Conservation (phyloP, 352 stramenopile species). For the Phytopythium mirpurense region DNA sequence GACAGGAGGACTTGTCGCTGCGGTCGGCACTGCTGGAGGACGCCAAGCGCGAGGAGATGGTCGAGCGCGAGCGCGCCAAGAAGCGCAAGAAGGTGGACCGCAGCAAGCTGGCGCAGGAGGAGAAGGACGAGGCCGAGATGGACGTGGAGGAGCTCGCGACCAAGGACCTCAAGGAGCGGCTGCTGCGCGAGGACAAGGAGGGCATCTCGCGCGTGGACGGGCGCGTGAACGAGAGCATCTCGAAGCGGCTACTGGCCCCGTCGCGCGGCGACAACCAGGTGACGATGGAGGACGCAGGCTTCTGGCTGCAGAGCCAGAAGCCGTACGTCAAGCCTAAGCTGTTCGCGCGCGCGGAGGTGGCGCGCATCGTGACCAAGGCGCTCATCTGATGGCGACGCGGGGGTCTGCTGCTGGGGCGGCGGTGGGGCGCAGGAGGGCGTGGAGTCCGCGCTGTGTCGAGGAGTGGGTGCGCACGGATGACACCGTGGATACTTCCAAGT, state of each 20-base stretch:
- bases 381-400: constrained; percentile 28
- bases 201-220: constrained; percentile 66
- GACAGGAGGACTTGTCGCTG: constrained; percentile 59
- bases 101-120: constrained; percentile 69
- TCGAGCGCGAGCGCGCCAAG: constrained; percentile 75
- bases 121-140: constrained; percentile 84
- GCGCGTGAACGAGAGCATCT: constrained; percentile 81
- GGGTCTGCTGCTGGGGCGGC: background rate
- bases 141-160: constrained; percentile 77
- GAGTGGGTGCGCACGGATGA: background rate
- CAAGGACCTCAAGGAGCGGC: constrained; percentile 78
- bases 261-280: constrained; percentile 65
- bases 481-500: too few species aligned
- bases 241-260: constrained; percentile 31
- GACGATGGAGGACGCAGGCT: constrained; percentile 77
- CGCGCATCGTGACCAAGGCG: constrained; percentile 80
- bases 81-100: constrained; percentile 86
- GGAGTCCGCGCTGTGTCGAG: too few species aligned
- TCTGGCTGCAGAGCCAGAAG: constrained; percentile 81
- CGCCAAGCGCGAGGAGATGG: constrained; percentile 65
- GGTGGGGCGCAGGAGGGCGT: too few species aligned
- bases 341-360: constrained; percentile 75
- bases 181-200: constrained; percentile 74
- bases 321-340: constrained; percentile 79
- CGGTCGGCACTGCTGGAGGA: constrained; percentile 67